Evolutionary conservation across 1,284 basidiomycete genomes (phyloP), one percentile per base, ranked within the genome.

Genomic region (Retiboletus flavoniger): DNA sequence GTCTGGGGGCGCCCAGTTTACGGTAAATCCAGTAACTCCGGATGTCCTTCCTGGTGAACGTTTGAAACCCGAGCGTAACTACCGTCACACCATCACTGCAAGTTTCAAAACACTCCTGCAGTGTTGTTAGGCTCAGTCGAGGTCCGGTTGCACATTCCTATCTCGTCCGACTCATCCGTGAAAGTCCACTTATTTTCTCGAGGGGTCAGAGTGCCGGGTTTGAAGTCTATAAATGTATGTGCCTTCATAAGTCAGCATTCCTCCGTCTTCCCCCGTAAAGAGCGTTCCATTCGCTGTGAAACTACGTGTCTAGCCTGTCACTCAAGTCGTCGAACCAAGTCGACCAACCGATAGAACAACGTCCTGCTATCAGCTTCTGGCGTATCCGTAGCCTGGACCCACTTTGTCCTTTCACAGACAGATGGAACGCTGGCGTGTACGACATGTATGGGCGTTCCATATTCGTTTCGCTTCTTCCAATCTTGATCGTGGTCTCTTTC

Each of bases 111-210:
- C 36, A 24, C 31, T 29, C 36, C 24, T 46, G 16, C 29, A 38
- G 19, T 24, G 51, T 16, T 46, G 16, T 16, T 19, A 31, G 28
- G n/a, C 60, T 65, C 63, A 67, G 35, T 49, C 29, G 66, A 64
- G 62, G 34, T 50, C 35, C 32, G 42, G 35, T 19, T 32, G 49
- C 40, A 9, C 7, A 17, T 48, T 3, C n/a, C 19, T 21, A 8
- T 41, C 32, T 8, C 19, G 41, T 34, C 34, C 28, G 32, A n/a
- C n/a, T n/a, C n/a, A 7, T 14, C 31, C 19, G 48, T 43, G 21
- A 49, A 36, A 17, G 21, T 26, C 16, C 19, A 10, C 24, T n/a
- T n/a, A 13, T 28, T 34, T 32, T 47, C 47, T 50, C 40, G 31
- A 52, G 32, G 36, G 24, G 29, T 19, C 10, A 29, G 28, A 40